Evolutionary conservation across 1,284 basidiomycete species (phyloP).

Genomic region (Malassezia dermatis): DNA sequence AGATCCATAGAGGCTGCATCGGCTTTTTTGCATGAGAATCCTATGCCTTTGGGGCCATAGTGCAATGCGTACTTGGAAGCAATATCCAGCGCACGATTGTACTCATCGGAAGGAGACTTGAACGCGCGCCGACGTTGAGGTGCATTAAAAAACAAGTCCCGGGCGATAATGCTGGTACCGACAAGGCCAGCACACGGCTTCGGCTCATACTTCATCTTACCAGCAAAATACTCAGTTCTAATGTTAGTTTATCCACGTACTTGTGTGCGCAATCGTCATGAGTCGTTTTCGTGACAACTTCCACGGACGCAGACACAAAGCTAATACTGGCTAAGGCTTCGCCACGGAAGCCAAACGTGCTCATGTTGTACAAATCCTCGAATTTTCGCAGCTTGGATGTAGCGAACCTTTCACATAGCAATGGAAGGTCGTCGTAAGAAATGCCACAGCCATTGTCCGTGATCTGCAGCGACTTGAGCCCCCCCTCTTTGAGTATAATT

Average conservation of each 20-base stretch:
- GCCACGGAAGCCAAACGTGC: constrained; percentile 92
- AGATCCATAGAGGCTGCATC: constrained; percentile 54
- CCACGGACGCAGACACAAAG: constrained; percentile 72
- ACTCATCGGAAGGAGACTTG: constrained; percentile 79
- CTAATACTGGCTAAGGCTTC: constrained; percentile 95
- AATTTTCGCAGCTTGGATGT: constrained; percentile 85
- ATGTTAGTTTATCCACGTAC: constrained; percentile 9
- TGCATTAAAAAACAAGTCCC: constrained; percentile 91
- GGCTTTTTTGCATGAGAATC: constrained; percentile 78
- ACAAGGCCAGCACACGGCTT: constrained; percentile 87
- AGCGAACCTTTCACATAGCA: constrained; percentile 88
- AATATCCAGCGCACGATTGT: constrained; percentile 79
- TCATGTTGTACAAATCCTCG: constrained; percentile 71
- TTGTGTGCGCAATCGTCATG: constrained; percentile 34
- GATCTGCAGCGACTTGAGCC: constrained; percentile 86
- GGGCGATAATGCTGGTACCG: constrained; percentile 83
- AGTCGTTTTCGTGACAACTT: constrained; percentile 66
- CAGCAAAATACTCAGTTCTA: constrained; percentile 34
- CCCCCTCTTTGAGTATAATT: constrained; percentile 85
- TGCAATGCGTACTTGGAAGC: constrained; percentile 73
- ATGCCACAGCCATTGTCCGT: constrained; percentile 95
- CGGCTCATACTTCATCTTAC: constrained; percentile 50
- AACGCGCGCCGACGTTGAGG: constrained; percentile 78
- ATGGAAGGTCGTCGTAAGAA: constrained; percentile 62
- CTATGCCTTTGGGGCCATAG: constrained; percentile 53